Conservation (phyloP, 1,284 basidiomycete genomes). For the Leccinum subfulvum region DNA sequence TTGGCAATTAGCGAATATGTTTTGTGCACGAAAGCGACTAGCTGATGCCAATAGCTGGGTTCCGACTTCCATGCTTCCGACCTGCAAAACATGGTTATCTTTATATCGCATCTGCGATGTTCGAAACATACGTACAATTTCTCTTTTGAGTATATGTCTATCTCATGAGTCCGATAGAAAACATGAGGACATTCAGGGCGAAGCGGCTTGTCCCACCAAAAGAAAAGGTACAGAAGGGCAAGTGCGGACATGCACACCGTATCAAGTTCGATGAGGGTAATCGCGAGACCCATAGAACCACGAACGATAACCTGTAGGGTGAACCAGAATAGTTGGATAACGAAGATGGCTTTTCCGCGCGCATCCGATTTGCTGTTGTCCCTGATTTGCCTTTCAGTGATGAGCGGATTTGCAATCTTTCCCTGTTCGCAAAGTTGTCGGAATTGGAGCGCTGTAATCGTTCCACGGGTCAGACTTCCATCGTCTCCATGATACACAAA, state of each 20-base stretch:
- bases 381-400: not conserved
- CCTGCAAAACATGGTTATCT: not conserved
- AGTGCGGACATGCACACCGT: not conserved
- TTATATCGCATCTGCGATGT: not conserved
- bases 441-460: not conserved
- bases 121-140: not conserved
- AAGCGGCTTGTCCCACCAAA: conserved; percentile 1
- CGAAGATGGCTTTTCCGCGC: not conserved
- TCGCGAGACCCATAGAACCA: not conserved
- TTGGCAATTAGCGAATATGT: not conserved
- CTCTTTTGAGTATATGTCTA: not conserved
- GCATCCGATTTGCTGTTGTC: not conserved
- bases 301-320: not conserved
- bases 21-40: not conserved
- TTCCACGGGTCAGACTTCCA: not conserved
- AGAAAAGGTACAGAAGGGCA: not conserved
- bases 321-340: not conserved
- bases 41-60: not conserved
- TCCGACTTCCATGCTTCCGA: not conserved
- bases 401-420: not conserved
- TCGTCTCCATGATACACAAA: not conserved
- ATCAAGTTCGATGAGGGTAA: not conserved
- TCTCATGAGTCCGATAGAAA: not conserved
- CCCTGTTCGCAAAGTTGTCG: not conserved
- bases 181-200: not conserved